Conservation (phyloP, 306 rosid genomes). For the Inga leiocalycina region DNA sequence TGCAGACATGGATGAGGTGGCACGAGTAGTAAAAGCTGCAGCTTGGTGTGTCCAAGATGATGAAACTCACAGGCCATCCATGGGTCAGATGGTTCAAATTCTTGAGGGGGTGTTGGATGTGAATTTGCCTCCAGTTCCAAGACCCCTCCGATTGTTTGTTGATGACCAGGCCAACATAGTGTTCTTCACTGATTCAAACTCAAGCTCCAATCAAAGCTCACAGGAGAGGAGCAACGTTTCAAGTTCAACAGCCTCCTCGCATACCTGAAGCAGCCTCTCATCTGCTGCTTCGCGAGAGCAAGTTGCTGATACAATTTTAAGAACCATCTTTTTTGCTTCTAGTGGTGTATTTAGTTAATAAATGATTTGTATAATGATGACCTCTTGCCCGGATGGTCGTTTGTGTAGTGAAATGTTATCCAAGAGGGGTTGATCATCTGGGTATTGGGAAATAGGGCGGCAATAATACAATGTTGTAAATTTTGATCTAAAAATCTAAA, state of each 20-base stretch:
- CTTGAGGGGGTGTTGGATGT: constrained; percentile 51
- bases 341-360: constrained; percentile 10
- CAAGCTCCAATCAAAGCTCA: constrained; percentile 39
- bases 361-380: constrained; percentile 4
- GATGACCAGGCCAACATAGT: constrained; percentile 38
- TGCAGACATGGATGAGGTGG: constrained; percentile 44
- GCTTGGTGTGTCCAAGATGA: constrained; percentile 65
- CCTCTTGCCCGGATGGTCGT: constrained; percentile 18
- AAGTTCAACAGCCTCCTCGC: constrained; percentile 32
- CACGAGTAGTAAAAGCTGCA: constrained; percentile 45
- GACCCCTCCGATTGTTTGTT: constrained; percentile 40
- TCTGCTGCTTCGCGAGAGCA: constrained; percentile 2
- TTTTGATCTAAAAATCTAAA: not conserved
- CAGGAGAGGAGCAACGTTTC: constrained; percentile 40
- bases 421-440: not conserved
- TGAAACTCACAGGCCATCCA: constrained; percentile 50
- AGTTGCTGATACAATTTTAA: constrained; percentile 5
- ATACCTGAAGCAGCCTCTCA: constrained; percentile 35
- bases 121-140: constrained; percentile 46
- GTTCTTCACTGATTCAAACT: constrained; percentile 52
- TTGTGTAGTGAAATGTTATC: not conserved
- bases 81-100: constrained; percentile 57
- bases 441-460: not conserved
- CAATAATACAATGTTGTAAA: not conserved
- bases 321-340: not conserved